These are phyloP conservation scores for Tinospora cordifolia DNA, from an alignment of 164 flowering plant species.

Conservation along the genomic window DNA sequence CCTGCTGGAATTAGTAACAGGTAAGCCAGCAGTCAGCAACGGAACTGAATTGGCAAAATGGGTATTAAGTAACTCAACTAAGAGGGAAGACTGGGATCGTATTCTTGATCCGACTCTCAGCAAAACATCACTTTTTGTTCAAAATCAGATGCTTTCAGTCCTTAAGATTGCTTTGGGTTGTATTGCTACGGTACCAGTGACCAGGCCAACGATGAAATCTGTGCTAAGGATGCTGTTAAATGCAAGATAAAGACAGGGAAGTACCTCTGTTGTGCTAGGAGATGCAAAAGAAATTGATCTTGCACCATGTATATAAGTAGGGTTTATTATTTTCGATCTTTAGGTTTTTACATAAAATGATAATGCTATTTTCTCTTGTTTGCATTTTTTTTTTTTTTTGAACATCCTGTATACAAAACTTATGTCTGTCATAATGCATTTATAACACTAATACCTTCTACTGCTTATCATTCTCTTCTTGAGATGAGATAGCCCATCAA, in stretches of 20 bases:
- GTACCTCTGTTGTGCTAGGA: neutral
- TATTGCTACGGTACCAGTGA: constrained; percentile 47
- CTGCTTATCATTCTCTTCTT: too few species aligned
- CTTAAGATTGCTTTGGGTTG: constrained; percentile 57
- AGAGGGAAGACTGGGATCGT: constrained; percentile 36
- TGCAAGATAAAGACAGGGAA: constrained; percentile 30
- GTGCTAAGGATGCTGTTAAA: constrained; percentile 59
- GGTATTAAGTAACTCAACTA: constrained; percentile 36
- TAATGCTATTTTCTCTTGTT: neutral
- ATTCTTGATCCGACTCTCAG: constrained; percentile 49
- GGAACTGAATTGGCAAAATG: constrained; percentile 62
- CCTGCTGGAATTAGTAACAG: constrained; percentile 59
- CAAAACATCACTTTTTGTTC: constrained; percentile 33
- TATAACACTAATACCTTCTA: too few species aligned
- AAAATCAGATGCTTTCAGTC: constrained; percentile 59
- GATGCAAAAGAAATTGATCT: neutral
- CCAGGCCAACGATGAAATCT: constrained; percentile 62
- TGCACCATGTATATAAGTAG: neutral
- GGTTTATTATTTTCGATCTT: neutral
- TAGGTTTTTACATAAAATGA: neutral
- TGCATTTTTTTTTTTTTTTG: neutral
- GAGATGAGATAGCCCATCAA: too few species aligned
- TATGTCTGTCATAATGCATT: neutral
- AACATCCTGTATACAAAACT: neutral
- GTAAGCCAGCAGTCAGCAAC: constrained; percentile 53